Base-by-base conservation (phyloP, 1,284 basidiomycete genomes). In the Trichosporon faecale region DNA sequence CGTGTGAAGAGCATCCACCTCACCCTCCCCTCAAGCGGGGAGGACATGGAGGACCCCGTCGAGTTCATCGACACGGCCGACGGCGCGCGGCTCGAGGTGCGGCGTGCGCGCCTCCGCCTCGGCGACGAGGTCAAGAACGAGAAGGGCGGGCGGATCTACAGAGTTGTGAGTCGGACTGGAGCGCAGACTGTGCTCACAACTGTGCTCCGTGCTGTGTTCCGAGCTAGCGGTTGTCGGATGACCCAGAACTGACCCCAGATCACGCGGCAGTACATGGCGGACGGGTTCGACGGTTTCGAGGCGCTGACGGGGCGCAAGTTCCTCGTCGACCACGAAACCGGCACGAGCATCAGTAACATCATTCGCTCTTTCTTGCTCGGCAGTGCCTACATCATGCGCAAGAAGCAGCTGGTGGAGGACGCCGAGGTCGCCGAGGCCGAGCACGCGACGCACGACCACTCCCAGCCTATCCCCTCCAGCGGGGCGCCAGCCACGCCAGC, bases 281-380 rank as follows among this genome's bases (percentile, higher is more conserved):
- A 65, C 37, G 76, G 77, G 0, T 90, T 93, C 73, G 94, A 96
- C 78, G 94, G 94, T 0, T 97, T 90, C 80, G 83, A 85, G 0
- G 86, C 90, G 0, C 85, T 97, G 49, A 89, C 88, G 75, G 88
- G 88, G 5, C 86, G 88, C 82, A 86, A 78, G 68, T 90, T 90
- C 76, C 86, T 95, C 40, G 87, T 96, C 23, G 92, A 95, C 76
- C 90, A 94, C 74, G 94, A 97, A 80, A 88, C 88, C 68, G 94
- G 94, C 0, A 88, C 91, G 74, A 85, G 93, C 72, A 90, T 93
- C 88, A 91, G 90, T 77, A 85, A 87, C 23, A 89, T 96, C 68
- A 91, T 96, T 29, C 87, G 94, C 73, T 91, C 91, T 76, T 95
- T 94, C 81, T 85, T 96, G 4, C 86, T 96, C 29, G 94, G 80